Evolutionary conservation across 441 rosid genomes (phyloP).

Genomic region (Pelargonium myrrhifolium): DNA sequence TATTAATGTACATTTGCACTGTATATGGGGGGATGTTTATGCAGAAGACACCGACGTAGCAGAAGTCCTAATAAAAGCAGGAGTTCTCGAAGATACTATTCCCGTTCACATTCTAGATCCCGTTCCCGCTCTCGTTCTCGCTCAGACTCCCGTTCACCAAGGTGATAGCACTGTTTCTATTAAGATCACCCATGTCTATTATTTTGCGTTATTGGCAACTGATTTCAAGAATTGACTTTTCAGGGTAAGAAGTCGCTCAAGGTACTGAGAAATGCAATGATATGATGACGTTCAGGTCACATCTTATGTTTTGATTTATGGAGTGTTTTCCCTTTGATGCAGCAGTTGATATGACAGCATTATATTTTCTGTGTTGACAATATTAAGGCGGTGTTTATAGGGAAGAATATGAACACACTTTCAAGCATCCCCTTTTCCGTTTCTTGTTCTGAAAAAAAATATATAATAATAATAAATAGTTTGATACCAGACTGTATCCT

Average conservation of each 20-base stretch:
- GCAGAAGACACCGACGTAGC: constrained; percentile 48
- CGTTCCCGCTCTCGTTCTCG: constrained; percentile 33
- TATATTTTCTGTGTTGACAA: too few relatives aligned
- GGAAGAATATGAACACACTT: too few relatives aligned
- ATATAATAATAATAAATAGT: too few relatives aligned
- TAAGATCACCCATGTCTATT: not conserved
- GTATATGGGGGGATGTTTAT: not conserved
- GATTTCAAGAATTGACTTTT: constrained; percentile 2
- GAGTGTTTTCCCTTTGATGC: too few relatives aligned
- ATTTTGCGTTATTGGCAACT: constrained; percentile 1
- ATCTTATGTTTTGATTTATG: too few relatives aligned
- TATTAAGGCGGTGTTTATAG: too few relatives aligned
- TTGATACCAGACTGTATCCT: too few relatives aligned
- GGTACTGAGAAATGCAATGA: constrained; percentile 29
- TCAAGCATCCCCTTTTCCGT: too few relatives aligned
- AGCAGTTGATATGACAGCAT: too few relatives aligned
- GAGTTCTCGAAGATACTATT: constrained; percentile 47
- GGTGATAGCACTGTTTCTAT: constrained; percentile 27
- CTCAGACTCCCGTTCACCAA: constrained; percentile 57
- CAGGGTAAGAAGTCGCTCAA: constrained; percentile 71
- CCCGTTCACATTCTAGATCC: constrained; percentile 48
- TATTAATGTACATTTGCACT: not conserved
- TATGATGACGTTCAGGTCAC: not conserved
- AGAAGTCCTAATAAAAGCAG: constrained; percentile 55
- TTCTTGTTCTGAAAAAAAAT: too few relatives aligned